Percentiles rank a stretch among this genome's conserved stretches.
These are phyloP conservation scores for Pythium oligandrum DNA, from an alignment of 352 stramenopile species.

Conservation along the genomic window DNA sequence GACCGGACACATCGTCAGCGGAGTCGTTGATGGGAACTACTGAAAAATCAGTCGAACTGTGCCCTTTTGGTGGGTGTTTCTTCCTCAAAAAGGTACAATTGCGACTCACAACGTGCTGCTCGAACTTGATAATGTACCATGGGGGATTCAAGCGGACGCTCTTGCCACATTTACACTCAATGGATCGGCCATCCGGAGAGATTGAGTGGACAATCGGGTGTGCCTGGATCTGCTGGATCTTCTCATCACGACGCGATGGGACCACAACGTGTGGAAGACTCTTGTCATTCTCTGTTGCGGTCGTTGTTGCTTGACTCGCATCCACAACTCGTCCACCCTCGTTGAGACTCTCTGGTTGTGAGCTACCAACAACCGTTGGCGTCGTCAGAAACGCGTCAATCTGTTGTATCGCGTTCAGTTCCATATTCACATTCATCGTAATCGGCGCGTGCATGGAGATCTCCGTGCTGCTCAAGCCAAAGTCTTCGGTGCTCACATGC, in stretches of 20 bases:
- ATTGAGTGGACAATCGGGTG: constrained; percentile 56
- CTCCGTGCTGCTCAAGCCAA: constrained; percentile 30
- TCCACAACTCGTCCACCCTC: no score
- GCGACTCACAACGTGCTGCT: constrained; percentile 79
- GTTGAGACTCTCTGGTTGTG: no score
- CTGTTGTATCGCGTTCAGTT: constrained; percentile 45
- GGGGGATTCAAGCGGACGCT: constrained; percentile 68
- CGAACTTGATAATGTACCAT: constrained; percentile 85
- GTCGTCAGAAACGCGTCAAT: constrained; percentile 40
- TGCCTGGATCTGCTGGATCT: constrained; percentile 43
- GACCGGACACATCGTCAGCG: no score
- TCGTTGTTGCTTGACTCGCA: no score
- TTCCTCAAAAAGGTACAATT: constrained; percentile 60
- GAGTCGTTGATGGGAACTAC: no score
- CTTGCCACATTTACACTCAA: constrained; percentile 68
- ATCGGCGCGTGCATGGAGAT: constrained; percentile 40
- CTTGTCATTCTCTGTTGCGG: no score
- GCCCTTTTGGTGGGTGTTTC: no score
- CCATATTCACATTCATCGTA: constrained; percentile 51
- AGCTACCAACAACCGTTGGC: no score
- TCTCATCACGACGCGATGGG: constrained; percentile 56
- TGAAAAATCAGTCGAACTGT: no score
- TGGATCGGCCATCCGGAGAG: constrained; percentile 39
- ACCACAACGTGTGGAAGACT: constrained; percentile 13
- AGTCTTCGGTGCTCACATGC: constrained; percentile 48